A percentile compares a stretch with the other conserved stretches of the same genome.
phyloP scores from a whole-genome alignment of 345 rosid species.

The Populus pruinosa region DNA sequence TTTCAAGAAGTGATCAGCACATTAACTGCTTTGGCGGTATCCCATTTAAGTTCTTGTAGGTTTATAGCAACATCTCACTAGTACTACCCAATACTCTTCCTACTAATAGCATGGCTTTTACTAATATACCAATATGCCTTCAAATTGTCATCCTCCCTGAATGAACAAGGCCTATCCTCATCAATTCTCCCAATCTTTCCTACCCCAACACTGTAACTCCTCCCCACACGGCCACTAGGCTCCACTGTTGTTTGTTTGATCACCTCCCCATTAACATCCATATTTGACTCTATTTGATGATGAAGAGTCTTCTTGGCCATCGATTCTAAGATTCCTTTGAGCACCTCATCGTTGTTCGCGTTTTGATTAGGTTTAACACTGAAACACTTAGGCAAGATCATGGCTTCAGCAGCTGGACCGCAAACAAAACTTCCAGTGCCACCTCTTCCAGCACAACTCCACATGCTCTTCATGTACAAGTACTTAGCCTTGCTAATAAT shows the following conservation, averaged over 20 bases:
- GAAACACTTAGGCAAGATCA: conserved; percentile 11
- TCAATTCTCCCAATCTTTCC: conserved; percentile 51
- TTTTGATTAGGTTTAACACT: neutral
- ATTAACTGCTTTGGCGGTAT: too few relatives aligned
- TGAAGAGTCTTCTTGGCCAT: neutral
- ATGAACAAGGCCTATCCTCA: conserved; percentile 36
- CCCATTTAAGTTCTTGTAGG: too few relatives aligned
- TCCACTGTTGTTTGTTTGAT: neutral
- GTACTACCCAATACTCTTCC: neutral
- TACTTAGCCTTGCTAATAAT: conserved; percentile 19
- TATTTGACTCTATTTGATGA: neutral
- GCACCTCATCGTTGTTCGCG: neutral
- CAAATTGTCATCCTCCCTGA: conserved; percentile 22
- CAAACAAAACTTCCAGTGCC: neutral
- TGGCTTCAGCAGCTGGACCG: neutral
- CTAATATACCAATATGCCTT: conserved; percentile 4
- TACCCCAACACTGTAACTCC: conserved; percentile 45
- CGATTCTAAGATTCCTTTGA: neutral
- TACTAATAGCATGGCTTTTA: conserved; percentile 23
- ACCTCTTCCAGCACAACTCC: conserved; percentile 14
- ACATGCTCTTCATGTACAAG: conserved; percentile 21
- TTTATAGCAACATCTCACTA: neutral
- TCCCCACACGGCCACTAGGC: conserved; percentile 4
- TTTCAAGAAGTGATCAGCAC: neutral
- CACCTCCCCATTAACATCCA: neutral